Evolutionary conservation across 306 rosid genomes (phyloP), one percentile per base, ranked within the genome.

Genomic region (Prunus padus): DNA sequence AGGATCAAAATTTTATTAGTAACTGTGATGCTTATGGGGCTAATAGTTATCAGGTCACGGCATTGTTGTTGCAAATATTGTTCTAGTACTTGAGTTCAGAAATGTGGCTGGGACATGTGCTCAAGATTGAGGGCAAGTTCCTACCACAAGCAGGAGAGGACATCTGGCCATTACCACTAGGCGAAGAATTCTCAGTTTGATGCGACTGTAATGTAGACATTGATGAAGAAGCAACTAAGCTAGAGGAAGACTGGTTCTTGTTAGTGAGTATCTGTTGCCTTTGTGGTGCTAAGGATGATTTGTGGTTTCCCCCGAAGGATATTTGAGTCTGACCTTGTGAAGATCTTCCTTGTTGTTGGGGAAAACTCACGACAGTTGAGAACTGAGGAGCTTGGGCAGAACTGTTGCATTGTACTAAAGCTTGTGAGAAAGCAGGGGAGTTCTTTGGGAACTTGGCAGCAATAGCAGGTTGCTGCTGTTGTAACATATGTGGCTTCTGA

Each of bases 291-390:
- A 59, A 70, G 67, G 89, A 46, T n/a, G 87, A 67, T 20, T 63
- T 69, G 81, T 72, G 72, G 78, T 87, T 81, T 79, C 87, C 93
- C 31, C 81, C 90, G 71, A 91, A 91, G 44, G 93, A 91, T 82
- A 91, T 85, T 80, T 82, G 93, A 78, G 80, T 84, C 72, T 79
- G 91, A 70, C 90, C 89, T 28, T 71, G 85, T 67, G 81, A 81
- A 73, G 67, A 72, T 79, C 82, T 85, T 68, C 87, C 91, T 69
- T 86, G 86, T 65, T 86, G 88, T 65, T 80, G 88, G 57, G 82
- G 62, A 67, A 76, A 50, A 25, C 14, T 76, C 76, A 61, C 81
- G 50, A 74, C 57, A 54, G 66, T 69, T 49, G 87, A 51, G 77
- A 84, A 59, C 80, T 69, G 86, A 75, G 86, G 67, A 78, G 82